Conservation (phyloP, 768 basidiomycete species). For the Lentinula edodes region DNA sequence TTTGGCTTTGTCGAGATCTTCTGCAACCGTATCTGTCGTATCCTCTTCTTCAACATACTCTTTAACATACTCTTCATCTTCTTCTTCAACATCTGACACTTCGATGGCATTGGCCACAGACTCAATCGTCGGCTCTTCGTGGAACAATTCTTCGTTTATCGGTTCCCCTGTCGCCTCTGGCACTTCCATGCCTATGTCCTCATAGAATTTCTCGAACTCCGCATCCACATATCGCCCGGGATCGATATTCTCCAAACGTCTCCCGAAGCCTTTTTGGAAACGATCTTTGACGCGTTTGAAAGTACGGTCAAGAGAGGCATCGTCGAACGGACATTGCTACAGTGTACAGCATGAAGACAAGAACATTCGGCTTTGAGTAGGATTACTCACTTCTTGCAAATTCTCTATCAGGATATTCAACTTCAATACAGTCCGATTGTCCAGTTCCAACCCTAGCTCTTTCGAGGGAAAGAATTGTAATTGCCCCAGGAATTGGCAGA, state of each 20-base stretch:
- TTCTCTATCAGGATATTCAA: slow-evolving; percentile 44
- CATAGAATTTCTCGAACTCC: slow-evolving; percentile 33
- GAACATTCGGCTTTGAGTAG: neutral
- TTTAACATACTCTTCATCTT: neutral
- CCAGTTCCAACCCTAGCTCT: slow-evolving; percentile 14
- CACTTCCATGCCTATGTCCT: slow-evolving; percentile 34
- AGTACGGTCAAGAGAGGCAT: slow-evolving; percentile 45
- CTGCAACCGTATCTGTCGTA: neutral
- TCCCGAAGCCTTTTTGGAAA: slow-evolving; percentile 37
- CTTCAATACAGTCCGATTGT: slow-evolving; percentile 35
- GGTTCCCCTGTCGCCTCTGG: slow-evolving; percentile 13
- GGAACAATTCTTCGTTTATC: slow-evolving; percentile 12
- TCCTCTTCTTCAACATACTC: neutral
- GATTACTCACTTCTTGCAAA: slow-evolving; percentile 38
- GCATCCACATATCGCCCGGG: slow-evolving; percentile 30
- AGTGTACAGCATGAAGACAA: neutral
- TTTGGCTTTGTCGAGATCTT: neutral
- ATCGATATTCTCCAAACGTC: slow-evolving; percentile 35
- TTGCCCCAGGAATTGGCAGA: slow-evolving; percentile 61
- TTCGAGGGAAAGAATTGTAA: slow-evolving; percentile 40
- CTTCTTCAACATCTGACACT: neutral
- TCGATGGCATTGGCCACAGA: neutral
- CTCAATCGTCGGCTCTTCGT: slow-evolving; percentile 24
- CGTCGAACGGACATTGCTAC: slow-evolving; percentile 59
- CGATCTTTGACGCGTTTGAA: slow-evolving; percentile 48